Base-by-base conservation (phyloP, 305 asterid species). In the Fraxinus latifolia region DNA sequence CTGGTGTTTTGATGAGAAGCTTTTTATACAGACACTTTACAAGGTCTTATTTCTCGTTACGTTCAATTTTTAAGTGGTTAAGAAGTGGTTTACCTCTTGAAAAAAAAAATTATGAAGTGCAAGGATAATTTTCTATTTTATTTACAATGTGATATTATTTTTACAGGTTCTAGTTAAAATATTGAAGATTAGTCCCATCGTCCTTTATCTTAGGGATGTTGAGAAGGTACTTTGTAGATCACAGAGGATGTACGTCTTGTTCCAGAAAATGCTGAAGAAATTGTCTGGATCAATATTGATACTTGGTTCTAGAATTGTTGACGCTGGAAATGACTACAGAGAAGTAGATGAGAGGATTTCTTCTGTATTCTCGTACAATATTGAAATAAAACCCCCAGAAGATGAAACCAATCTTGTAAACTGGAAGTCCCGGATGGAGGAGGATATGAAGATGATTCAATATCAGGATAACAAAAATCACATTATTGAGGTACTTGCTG, bases 381-480 rank as follows among this genome's bases (percentile, higher is more conserved):
- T 95, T 81, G 99, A 94, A 85, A 92, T 94, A 73, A 91, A 80
- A 85, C 96, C 96, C 25, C 99, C 97, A 2, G 97, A 88, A 84
- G 99, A 92, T 80, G 95, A 91, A 81, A 90, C 83, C n/a, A 88
- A 87, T 83, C 92, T 92, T 55, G 92, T 94, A 14, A 92, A 90
- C 89, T 94, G 99, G 99, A 92, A 90, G 80, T 31, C 93, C 81
- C 97, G 89, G 87, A 90, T 95, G 85, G 97, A 95, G 84, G 97
- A 91, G 87, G 99, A 94, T 77, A 91, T 88, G 96, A 94, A 91
- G 85, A 91, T 88, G 95, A 92, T 95, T n/a, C 97, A 89, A 62
- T 89, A 81, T 71, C 91, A 90, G 88, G 98, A 95, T 79, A 94
- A 88, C 78, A 95, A 84, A 86, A 94, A 95, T 65, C 97, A 95